Base-by-base conservation (phyloP, 306 rosid genomes). In the Lathyrus oleraceus region DNA sequence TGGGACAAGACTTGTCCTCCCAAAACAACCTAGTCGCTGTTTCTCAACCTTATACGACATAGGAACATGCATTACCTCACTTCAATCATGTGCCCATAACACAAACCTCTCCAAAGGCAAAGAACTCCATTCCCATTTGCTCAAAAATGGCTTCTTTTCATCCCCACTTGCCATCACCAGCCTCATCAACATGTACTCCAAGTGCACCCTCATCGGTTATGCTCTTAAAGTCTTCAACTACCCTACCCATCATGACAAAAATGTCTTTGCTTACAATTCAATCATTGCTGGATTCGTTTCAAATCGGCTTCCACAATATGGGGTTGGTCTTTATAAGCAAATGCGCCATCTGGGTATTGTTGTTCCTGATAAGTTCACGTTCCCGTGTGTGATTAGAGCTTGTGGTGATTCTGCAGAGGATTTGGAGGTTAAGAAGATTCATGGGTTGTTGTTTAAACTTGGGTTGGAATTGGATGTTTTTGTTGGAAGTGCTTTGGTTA, bases 151-250 rank as follows among this genome's bases (percentile, higher is more conserved):
- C 8, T 85, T 83, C 71, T 83, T 80, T 68, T 32, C 53, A 52
- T 88, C 85, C 52, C 91, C 93, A 2, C 76, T 61, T 2, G 77
- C 88, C 61, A 21, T 87, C 73, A 92, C 96, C 4, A 87, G 95
- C 82, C 89, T 90, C 48, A 85, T 92, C 78, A 92, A 82, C 80
- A 86, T 88, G 96, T 92, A 90, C 78, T 81, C 96, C 78, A 91
- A 91, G 78, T 88, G 98, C 76, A 58, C 64, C 66, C 82, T 44
- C 21, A 76, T 86, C 75, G 36, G 69, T 19, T 66, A 86, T 12
- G 89, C 97, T 8, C 17, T 88, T 69, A 72, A 52, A 44, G 84
- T 87, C 48, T 90, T 90, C 72, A 61, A 79, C 70, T 72, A 42
- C 69, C 79, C 81, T 0, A 68, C 76, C 32, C 40, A 30, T 64